These are phyloP conservation scores for Babjeviella inositovora DNA, from an alignment of 805 yeast species.

Conservation along the genomic window DNA sequence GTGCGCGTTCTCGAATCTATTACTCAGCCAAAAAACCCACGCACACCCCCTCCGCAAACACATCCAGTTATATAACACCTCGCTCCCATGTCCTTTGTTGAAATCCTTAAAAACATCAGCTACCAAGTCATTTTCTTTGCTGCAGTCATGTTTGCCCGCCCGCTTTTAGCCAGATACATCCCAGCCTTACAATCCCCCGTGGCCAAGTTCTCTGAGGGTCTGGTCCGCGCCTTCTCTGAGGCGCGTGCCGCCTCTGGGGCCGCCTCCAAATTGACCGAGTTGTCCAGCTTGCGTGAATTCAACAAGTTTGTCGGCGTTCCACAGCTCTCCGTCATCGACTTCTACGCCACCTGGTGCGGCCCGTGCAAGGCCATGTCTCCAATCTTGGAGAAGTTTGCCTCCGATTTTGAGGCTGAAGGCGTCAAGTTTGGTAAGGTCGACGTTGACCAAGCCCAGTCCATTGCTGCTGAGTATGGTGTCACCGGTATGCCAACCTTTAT, in stretches of 20 bases:
- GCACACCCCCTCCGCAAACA: too few relatives aligned
- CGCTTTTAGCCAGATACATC: not conserved
- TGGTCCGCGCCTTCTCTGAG: too few relatives aligned
- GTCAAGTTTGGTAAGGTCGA: conserved; percentile 57
- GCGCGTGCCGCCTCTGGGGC: too few relatives aligned
- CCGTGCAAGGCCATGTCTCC: conserved; percentile 69
- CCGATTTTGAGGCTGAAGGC: conserved; percentile 18
- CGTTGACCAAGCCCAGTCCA: conserved; percentile 44
- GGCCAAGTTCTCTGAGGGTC: too few relatives aligned
- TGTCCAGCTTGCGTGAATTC: conserved; percentile 12
- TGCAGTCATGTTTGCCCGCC: not conserved
- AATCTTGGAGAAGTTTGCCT: conserved; percentile 22
- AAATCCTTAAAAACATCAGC: not conserved
- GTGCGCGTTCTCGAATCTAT: too few relatives aligned
- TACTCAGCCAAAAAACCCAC: too few relatives aligned
- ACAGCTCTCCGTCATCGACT: conserved; percentile 40
- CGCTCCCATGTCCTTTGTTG: too few relatives aligned
- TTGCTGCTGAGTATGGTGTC: conserved; percentile 45
- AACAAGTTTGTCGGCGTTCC: conserved; percentile 12
- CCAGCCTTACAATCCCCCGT: not conserved
- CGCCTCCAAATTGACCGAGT: not conserved
- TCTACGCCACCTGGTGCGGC: conserved; percentile 65
- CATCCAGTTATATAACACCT: too few relatives aligned
- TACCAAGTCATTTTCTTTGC: not conserved
- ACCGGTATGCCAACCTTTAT: conserved; percentile 70